These are phyloP conservation scores for Wallemia hederae DNA, from an alignment of 1,284 basidiomycete genomes.

Conservation along the genomic window DNA sequence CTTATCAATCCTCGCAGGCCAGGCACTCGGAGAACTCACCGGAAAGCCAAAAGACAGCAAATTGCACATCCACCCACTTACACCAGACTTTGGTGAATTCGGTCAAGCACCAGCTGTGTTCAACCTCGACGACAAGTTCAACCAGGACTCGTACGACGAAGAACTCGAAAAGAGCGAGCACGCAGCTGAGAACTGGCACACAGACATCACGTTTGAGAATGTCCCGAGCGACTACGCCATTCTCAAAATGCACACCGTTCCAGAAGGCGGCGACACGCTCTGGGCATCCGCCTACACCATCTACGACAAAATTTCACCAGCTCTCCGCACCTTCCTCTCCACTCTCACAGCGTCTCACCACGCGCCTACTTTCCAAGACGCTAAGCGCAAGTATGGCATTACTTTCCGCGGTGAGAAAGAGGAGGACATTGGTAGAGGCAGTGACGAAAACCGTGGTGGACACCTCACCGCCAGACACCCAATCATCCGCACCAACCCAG, in stretches of 20 bases:
- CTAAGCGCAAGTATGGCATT: conserved; percentile 2
- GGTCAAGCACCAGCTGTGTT: conserved; percentile 9
- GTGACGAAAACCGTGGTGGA: conserved; percentile 6
- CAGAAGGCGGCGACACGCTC: conserved; percentile 1
- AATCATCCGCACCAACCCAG: conserved; percentile 9
- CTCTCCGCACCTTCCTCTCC: conserved; percentile 5
- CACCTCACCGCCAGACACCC: conserved; percentile 7
- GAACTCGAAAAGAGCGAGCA: conserved; percentile 1
- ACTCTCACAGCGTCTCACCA: conserved; percentile 1
- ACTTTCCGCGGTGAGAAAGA: neutral
- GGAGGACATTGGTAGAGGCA: neutral
- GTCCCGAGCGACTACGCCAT: conserved; percentile 9
- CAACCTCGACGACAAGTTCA: conserved; percentile 3
- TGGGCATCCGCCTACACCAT: conserved; percentile 10
- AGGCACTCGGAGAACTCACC: conserved; percentile 6
- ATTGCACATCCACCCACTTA: conserved; percentile 10
- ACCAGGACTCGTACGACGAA: conserved; percentile 1
- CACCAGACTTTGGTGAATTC: conserved; percentile 6
- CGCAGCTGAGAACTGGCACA: conserved; percentile 3
- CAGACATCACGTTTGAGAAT: conserved; percentile 10
- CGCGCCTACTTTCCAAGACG: conserved; percentile 1
- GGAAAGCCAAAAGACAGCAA: conserved; percentile 7
- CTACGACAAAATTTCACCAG: conserved; percentile 8
- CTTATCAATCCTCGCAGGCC: conserved; percentile 3
- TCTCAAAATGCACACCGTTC: conserved; percentile 1